Evolutionary conservation across 2,329 filamentous ascomycete genomes (phyloP).

Genomic region (Colletotrichum tamarilloi): DNA sequence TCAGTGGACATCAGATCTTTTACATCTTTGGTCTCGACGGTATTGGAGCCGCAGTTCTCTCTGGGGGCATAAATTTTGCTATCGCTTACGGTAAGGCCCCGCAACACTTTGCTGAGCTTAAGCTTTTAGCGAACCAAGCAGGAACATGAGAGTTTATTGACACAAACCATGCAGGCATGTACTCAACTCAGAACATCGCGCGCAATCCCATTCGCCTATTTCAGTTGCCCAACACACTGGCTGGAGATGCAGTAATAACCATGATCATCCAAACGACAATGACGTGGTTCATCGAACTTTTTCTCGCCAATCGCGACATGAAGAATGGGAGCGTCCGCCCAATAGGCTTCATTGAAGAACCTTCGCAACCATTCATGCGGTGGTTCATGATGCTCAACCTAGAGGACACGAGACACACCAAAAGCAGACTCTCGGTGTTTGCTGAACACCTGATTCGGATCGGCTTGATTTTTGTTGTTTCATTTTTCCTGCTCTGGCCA

Average conservation of each 20-base stretch:
- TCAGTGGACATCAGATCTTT: conserved; percentile 57
- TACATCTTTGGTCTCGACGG: conserved; percentile 62
- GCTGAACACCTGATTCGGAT: conserved; percentile 49
- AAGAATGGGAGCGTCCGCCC: conserved; percentile 56
- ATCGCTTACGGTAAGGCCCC: conserved; percentile 58
- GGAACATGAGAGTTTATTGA: neutral
- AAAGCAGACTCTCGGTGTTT: conserved; percentile 40
- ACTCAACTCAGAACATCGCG: conserved; percentile 50
- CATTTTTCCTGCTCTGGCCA: conserved; percentile 58
- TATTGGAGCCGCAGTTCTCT: conserved; percentile 57
- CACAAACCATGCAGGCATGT: conserved; percentile 54
- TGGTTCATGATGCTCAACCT: conserved; percentile 56
- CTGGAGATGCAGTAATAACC: conserved; percentile 62
- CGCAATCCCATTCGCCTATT: conserved; percentile 58
- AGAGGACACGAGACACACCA: conserved; percentile 33
- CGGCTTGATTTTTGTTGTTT: conserved; percentile 48
- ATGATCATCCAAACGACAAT: conserved; percentile 61
- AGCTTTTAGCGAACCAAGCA: neutral
- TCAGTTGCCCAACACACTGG: conserved; percentile 61
- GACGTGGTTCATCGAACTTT: conserved; percentile 62
- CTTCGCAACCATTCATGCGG: conserved; percentile 45
- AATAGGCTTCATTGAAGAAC: conserved; percentile 56
- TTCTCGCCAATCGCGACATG: conserved; percentile 61
- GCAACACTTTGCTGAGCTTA: neutral
- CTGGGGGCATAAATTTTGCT: conserved; percentile 63